phyloP scores from a whole-genome alignment of 345 rosid genomes.

The Gynandropsis gynandra region DNA sequence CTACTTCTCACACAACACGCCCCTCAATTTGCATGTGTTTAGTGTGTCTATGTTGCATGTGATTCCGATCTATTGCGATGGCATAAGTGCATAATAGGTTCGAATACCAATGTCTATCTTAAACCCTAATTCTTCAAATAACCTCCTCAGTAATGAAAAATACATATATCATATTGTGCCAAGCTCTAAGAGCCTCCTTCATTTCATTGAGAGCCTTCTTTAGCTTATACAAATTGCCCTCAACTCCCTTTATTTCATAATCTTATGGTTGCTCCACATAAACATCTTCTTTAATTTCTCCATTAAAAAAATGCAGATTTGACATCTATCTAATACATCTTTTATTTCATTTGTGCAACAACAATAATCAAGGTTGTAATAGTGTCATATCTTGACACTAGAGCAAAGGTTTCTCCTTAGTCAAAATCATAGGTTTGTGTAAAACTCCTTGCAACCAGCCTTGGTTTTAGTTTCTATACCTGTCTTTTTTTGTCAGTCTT shows the following conservation, averaged over 20 bases:
- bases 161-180: background rate
- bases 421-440: background rate
- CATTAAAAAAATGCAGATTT: background rate
- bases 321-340: background rate
- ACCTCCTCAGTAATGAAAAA: no score
- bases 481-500: no score
- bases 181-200: background rate
- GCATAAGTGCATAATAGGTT: no score
- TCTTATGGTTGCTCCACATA: background rate
- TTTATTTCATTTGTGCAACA: background rate
- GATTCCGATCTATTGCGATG: no score
- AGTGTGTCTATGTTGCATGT: no score
- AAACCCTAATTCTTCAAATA: no score
- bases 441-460: no score
- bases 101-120: no score
- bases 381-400: background rate
- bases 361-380: background rate
- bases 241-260: background rate
- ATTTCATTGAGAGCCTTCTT: background rate
- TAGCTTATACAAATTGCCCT: background rate
- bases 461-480: no score
- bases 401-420: background rate
- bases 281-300: background rate
- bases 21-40: no score
- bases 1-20: no score